phyloP scores from a whole-genome alignment of 768 basidiomycete species.

The Phylloporus arenicola region DNA sequence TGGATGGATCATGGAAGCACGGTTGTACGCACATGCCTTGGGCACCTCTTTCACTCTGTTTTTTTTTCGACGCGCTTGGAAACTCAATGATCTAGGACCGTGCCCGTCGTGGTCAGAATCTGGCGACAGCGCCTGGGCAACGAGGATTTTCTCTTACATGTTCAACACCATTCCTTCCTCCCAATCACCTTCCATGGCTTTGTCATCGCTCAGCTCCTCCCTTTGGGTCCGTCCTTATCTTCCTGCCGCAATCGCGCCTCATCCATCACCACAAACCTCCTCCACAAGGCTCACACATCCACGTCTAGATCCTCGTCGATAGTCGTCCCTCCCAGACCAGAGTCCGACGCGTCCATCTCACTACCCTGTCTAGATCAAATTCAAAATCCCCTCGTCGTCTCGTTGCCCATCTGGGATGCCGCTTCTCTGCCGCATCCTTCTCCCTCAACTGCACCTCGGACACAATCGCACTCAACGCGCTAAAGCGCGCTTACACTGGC shows the following conservation, averaged over 20 bases:
- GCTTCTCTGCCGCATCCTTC: slow-evolving; percentile 25
- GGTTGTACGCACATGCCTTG: slow-evolving; percentile 48
- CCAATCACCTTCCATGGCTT: slow-evolving; percentile 32
- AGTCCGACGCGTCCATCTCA: slow-evolving; percentile 25
- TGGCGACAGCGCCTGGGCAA: slow-evolving; percentile 31
- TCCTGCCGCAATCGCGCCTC: slow-evolving; percentile 43
- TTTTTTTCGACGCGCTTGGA: slow-evolving; percentile 32
- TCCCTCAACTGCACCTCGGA: slow-evolving; percentile 48
- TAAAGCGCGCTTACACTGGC: slow-evolving; percentile 33
- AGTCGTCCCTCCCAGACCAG: slow-evolving; percentile 49
- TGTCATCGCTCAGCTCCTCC: slow-evolving; percentile 28
- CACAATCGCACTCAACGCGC: slow-evolving; percentile 48
- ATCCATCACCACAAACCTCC: slow-evolving; percentile 55
- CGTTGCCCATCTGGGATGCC: slow-evolving; percentile 41
- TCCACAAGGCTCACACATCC: slow-evolving; percentile 39
- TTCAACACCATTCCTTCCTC: slow-evolving; percentile 35
- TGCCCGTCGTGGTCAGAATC: slow-evolving; percentile 30
- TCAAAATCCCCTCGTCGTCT: slow-evolving; percentile 62
- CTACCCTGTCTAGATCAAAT: too few species aligned
- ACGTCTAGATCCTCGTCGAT: slow-evolving; percentile 54
- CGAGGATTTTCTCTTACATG: slow-evolving; percentile 43
- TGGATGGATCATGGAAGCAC: background rate
- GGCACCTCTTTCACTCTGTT: slow-evolving; percentile 22
- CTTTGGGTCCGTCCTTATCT: slow-evolving; percentile 37
- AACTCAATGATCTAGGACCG: slow-evolving; percentile 31